Percentiles rank a stretch among this genome's conserved stretches.
These are phyloP conservation scores for Jacaranda mimosifolia DNA, from an alignment of 257 asterid genomes.

Conservation along the genomic window DNA sequence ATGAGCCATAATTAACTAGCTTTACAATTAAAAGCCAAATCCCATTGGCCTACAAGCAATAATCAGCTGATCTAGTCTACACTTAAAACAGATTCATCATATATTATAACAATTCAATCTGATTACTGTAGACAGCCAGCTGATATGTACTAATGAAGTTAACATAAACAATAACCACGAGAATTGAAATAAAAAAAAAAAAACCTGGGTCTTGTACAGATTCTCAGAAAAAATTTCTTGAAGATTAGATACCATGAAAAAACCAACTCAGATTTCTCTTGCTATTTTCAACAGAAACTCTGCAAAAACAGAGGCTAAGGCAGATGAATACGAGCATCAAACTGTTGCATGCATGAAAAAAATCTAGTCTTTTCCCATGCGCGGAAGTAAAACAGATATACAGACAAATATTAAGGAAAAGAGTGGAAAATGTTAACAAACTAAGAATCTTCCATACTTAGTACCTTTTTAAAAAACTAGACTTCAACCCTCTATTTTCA, in stretches of 20 bases:
- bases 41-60: too few species aligned
- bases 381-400: not conserved
- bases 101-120: not conserved
- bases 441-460: not conserved
- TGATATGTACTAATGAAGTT: not conserved
- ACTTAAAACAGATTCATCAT: not conserved
- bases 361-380: not conserved
- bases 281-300: not conserved
- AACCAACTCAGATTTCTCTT: constrained; percentile 39
- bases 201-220: constrained; percentile 55
- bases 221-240: constrained; percentile 44
- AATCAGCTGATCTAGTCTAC: not conserved
- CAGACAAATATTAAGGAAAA: not conserved
- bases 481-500: too few species aligned
- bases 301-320: not conserved
- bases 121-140: not conserved
- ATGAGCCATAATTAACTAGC: too few species aligned
- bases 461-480: too few species aligned
- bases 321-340: not conserved
- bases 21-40: too few species aligned
- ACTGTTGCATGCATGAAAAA: constrained; percentile 8
- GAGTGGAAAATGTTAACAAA: not conserved
- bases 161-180: too few species aligned
- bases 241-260: constrained; percentile 57
- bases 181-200: not conserved